Evolutionary conservation across 495 filamentous ascomycete genomes (phyloP).

Genomic region (Friedmanniomyces endolithicus): DNA sequence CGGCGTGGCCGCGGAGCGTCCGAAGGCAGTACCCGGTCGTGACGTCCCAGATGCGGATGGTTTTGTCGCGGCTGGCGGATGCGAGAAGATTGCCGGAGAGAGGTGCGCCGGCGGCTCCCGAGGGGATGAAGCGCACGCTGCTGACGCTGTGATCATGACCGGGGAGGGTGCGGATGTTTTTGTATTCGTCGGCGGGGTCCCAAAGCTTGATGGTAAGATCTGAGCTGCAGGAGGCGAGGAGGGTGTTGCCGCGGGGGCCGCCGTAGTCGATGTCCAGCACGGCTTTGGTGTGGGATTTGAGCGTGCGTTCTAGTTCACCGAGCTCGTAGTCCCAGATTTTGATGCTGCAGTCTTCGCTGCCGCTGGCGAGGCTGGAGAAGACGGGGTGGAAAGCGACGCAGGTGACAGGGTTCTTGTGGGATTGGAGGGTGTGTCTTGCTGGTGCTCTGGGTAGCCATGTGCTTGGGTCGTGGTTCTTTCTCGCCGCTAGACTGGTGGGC

Average conservation of each 20-base stretch:
- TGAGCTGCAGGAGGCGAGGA: slow-evolving; percentile 80
- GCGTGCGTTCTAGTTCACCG: slow-evolving; percentile 78
- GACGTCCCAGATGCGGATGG: slow-evolving; percentile 81
- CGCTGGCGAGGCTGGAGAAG: slow-evolving; percentile 83
- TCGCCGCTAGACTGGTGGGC: slow-evolving; percentile 60
- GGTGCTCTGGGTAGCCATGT: slow-evolving; percentile 77
- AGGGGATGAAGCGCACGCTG: slow-evolving; percentile 78
- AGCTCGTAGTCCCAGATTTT: slow-evolving; percentile 99
- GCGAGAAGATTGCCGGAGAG: slow-evolving; percentile 65
- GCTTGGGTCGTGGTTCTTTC: slow-evolving; percentile 69
- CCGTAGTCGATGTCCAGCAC: slow-evolving; percentile 88
- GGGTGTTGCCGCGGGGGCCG: slow-evolving; percentile 68
- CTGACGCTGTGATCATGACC: slow-evolving; percentile 91
- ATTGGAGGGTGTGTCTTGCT: slow-evolving; percentile 70
- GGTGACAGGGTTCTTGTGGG: slow-evolving; percentile 69
- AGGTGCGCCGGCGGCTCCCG: slow-evolving; percentile 52
- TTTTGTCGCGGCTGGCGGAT: slow-evolving; percentile 69
- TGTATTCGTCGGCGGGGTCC: slow-evolving; percentile 90
- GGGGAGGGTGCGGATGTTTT: slow-evolving; percentile 82
- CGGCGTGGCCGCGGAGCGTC: slow-evolving; percentile 66
- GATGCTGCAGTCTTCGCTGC: slow-evolving; percentile 74
- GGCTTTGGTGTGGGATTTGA: slow-evolving; percentile 84
- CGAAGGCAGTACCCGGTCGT: slow-evolving; percentile 87
- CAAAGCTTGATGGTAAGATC: slow-evolving; percentile 93
- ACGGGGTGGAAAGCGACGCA: slow-evolving; percentile 91